These are phyloP conservation scores for Stachybotrys elegans DNA, from an alignment of 2,329 filamentous ascomycete genomes.

Conservation along the genomic window DNA sequence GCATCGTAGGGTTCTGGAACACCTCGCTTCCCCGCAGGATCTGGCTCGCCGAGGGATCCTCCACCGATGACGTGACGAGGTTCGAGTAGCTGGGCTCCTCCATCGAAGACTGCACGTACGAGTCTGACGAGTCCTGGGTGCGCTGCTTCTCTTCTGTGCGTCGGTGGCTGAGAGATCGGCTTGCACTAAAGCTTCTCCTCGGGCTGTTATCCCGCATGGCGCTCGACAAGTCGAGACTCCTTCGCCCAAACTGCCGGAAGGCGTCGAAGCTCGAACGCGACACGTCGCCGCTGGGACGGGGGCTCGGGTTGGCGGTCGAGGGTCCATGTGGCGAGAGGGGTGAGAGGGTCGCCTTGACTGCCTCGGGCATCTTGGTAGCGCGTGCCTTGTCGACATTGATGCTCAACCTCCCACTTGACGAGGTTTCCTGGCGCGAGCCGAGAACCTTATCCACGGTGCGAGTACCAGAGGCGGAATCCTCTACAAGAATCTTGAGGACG, in stretches of 20 bases:
- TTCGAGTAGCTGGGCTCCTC: slow-evolving; percentile 72
- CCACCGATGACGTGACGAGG: slow-evolving; percentile 61
- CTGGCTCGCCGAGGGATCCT: slow-evolving; percentile 84
- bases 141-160: slow-evolving; percentile 41
- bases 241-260: slow-evolving; percentile 38
- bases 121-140: slow-evolving; percentile 64
- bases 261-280: slow-evolving; percentile 49
- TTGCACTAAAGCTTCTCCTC: slow-evolving; percentile 60
- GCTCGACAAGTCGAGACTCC: slow-evolving; percentile 48
- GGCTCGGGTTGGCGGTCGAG: slow-evolving; percentile 38
- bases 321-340: slow-evolving; percentile 40
- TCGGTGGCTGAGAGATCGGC: slow-evolving; percentile 46
- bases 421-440: slow-evolving; percentile 14
- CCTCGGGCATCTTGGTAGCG: slow-evolving; percentile 43
- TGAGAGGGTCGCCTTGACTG: slow-evolving; percentile 57
- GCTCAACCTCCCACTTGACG: slow-evolving; percentile 22
- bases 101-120: slow-evolving; percentile 65
- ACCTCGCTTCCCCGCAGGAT: slow-evolving; percentile 84
- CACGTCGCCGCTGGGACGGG: slow-evolving; percentile 50
- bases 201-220: slow-evolving; percentile 36
- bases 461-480: slow-evolving; percentile 49
- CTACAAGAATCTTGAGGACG: slow-evolving; percentile 68
- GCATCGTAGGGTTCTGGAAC: slow-evolving; percentile 74
- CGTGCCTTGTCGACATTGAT: slow-evolving; percentile 24
- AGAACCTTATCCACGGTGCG: slow-evolving; percentile 16